Conservation (phyloP, 2,329 filamentous ascomycete species). For the Rhytidhysteron rufulum region DNA sequence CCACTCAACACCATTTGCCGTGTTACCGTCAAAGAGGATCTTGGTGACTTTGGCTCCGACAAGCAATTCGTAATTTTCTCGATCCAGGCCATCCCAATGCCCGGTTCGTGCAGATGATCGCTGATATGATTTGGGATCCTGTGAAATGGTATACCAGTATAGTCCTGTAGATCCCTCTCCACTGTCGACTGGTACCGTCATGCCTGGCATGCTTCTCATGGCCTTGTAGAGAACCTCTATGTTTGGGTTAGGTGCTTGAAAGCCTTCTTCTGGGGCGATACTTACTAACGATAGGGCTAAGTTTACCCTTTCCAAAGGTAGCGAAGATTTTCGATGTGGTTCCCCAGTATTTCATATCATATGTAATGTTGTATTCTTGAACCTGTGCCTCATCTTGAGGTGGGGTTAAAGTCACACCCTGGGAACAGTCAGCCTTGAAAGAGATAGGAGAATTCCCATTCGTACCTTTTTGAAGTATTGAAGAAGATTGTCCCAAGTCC, state of each 20-base stretch:
- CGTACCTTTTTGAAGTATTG: conserved; percentile 29
- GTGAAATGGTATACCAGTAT: conserved; percentile 20
- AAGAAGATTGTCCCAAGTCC: conserved; percentile 50
- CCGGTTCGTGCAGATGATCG: conserved; percentile 31
- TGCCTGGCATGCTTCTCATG: conserved; percentile 6
- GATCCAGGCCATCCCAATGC: conserved; percentile 23
- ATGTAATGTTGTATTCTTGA: conserved; percentile 13
- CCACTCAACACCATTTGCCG: background rate
- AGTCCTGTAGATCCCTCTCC: conserved; percentile 15
- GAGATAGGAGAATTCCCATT: too few relatives aligned
- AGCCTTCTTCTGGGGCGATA: too few relatives aligned
- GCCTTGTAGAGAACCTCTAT: background rate
- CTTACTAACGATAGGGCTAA: too few relatives aligned
- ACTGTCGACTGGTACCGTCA: background rate
- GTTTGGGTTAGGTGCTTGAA: too few relatives aligned
- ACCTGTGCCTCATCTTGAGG: conserved; percentile 1
- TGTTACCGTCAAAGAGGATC: conserved; percentile 1
- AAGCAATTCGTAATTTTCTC: conserved; percentile 21
- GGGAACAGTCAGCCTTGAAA: too few relatives aligned
- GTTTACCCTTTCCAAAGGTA: too few relatives aligned
- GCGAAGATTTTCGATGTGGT: conserved; percentile 8
- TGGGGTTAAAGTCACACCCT: conserved; percentile 11
- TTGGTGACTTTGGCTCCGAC: conserved; percentile 12
- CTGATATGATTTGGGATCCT: conserved; percentile 8
- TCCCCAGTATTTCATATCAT: conserved; percentile 11